phyloP scores from a whole-genome alignment of 2,329 filamentous ascomycete species.

The Aspergillus vadensis region DNA sequence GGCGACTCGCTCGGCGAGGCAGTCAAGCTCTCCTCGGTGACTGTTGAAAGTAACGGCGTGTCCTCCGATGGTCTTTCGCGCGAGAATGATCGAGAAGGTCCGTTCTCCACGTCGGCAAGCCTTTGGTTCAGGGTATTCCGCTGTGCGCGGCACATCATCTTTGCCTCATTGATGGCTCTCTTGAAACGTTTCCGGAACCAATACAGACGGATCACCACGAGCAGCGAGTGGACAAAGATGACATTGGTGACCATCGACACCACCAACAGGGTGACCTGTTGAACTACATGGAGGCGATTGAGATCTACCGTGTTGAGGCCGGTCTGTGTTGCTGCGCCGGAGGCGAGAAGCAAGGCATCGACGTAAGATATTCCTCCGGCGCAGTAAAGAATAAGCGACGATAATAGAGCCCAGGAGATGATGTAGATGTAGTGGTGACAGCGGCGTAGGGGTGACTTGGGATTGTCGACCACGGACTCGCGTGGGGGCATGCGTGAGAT shows the following conservation, averaged over 20 bases:
- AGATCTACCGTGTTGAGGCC: conserved; percentile 76
- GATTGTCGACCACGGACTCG: conserved; percentile 14
- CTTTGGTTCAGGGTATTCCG: conserved; percentile 33
- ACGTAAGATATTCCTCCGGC: conserved; percentile 68
- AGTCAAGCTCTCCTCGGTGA: not conserved
- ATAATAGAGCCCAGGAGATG: conserved; percentile 68
- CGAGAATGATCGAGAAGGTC: not conserved
- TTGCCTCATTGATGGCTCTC: conserved; percentile 71
- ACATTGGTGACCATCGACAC: conserved; percentile 75
- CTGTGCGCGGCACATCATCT: conserved; percentile 61
- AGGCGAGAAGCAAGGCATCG: conserved; percentile 81
- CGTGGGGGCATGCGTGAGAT: conserved; percentile 12
- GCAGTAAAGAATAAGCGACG: conserved; percentile 72
- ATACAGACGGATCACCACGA: conserved; percentile 87
- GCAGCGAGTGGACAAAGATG: conserved; percentile 76
- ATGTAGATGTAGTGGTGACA: conserved; percentile 67
- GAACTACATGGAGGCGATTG: conserved; percentile 66
- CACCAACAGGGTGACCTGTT: conserved; percentile 70
- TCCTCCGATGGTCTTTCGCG: conserved; percentile 10
- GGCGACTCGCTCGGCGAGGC: conserved; percentile 3
- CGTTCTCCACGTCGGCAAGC: conserved; percentile 30
- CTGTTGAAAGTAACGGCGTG: not conserved
- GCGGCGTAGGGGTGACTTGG: conserved; percentile 15
- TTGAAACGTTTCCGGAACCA: conserved; percentile 97
- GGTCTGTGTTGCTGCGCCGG: conserved; percentile 82